Base-by-base conservation (phyloP, 306 rosid species). In the Begonia fuchsioides region DNA sequence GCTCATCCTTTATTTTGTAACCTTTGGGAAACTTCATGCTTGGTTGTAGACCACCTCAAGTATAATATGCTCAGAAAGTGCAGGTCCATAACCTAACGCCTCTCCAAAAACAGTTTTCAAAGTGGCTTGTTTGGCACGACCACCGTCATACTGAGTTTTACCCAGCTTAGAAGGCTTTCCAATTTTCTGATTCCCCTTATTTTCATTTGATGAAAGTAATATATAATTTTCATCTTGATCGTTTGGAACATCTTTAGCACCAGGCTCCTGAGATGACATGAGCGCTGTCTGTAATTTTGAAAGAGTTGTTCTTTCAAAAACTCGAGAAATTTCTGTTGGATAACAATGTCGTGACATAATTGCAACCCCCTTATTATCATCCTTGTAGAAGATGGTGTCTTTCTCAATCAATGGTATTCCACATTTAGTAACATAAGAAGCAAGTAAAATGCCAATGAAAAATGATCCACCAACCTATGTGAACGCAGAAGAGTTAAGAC, bases 401-500 rank as follows among this genome's bases (percentile, higher is more conserved):
- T 41, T 41, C 14, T 41, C 45, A 41, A n/a, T 6, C 26, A 15
- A 0, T 8, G 0, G 26, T 2, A 6, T 12, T 6, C 35, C 2
- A 9, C 5, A 8, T 39, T 17, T 17, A 11, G 17, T 17, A 6
- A 18, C 8, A 12, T 17, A 53, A 19, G 12, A 53, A 41, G 43
- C 9, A n/a, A 17, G 35, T 0, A 26, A 26, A 26, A 26, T 26
- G 35, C 35, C 35, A 26, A 26, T 26, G 35, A 5, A 1, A 26
- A 8, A 26, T 11, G 20, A 48, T 49, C 20, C 12, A 50, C 59
- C 47, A 51, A 90, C 97, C 95, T 84, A 80, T 90, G 98, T 5
- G 98, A 90, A 15, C 98, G 86, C 44, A 90, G 95, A n/a, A 90
- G 86, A 53, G 98, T 90, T 82, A 90, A 44, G 65, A 90, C 98